Percentiles rank a stretch among this genome's conserved stretches.
These are phyloP conservation scores for Neurospora sp. DNA, from an alignment of 495 filamentous ascomycete genomes.

Conservation along the genomic window DNA sequence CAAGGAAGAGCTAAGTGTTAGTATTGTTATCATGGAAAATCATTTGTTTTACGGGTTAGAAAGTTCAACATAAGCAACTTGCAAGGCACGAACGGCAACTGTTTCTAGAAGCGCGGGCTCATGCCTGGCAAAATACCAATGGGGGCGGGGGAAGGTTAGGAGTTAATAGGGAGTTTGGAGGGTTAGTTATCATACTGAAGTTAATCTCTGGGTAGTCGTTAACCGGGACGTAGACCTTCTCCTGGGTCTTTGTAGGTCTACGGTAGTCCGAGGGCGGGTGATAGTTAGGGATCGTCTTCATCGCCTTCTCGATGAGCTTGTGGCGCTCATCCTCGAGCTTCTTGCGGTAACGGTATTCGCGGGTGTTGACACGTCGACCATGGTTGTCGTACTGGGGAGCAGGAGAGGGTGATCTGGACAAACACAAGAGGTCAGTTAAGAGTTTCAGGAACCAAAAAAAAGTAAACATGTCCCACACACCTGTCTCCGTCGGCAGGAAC, in stretches of 20 bases:
- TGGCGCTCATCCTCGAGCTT: conserved; percentile 95
- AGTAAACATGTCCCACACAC: conserved; percentile 39
- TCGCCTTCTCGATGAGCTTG: conserved; percentile 94
- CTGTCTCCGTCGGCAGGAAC: conserved; percentile 90
- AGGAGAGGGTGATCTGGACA: conserved; percentile 78
- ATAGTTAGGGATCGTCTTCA: conserved; percentile 97
- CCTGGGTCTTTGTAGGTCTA: conserved; percentile 96
- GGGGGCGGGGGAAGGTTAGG: conserved; percentile 28
- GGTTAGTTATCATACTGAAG: conserved; percentile 99
- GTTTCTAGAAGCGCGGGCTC: conserved; percentile 10
- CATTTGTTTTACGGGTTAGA: conserved; percentile 27
- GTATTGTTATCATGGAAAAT: conserved; percentile 36
- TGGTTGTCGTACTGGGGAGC: conserved; percentile 98
- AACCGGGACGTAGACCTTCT: conserved; percentile 99
- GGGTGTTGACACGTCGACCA: conserved; percentile 94
- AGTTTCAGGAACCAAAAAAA: background rate
- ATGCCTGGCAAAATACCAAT: conserved; percentile 27
- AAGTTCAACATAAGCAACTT: conserved; percentile 16
- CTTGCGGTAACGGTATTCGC: conserved; percentile 96
- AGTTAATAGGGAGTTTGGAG: conserved; percentile 71
- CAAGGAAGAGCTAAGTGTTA: conserved; percentile 83
- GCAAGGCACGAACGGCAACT: conserved; percentile 18
- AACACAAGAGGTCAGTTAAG: conserved; percentile 9
- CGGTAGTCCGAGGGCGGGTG: conserved; percentile 95
- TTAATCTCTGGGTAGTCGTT: conserved; percentile 99